Base-by-base conservation (phyloP, 768 basidiomycete species). In the Pholiota conissans region DNA sequence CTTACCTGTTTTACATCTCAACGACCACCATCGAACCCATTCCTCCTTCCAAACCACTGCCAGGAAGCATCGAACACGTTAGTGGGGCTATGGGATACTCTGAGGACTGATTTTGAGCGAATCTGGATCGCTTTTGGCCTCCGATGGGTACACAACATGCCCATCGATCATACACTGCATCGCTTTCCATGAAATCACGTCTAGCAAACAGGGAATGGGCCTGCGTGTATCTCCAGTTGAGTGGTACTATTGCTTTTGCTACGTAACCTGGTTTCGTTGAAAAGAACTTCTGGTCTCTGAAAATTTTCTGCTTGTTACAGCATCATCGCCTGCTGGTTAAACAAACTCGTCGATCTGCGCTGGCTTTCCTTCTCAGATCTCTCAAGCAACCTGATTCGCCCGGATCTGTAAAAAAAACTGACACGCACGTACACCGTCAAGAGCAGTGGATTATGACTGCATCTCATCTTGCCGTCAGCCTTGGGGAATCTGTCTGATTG, bases 21-120 rank as follows among this genome's bases (percentile, higher is more conserved):
- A 62, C 57, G 45, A 18, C 45, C 47, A 56, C 50, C 57, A 56
- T 56, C 61, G 55, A 55, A 58, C 55, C 35, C 53, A 51, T 27
- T 49, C 49, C 48, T 29, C 40, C 40, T 22, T 27, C 24, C 51
- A 56, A 59, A 56, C 45, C 11, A n/a, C 52, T 18, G 7, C 14
- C 14, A 16, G 7, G 22, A 37, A 37, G 34, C 34, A 45, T 45
- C 42, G 42, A 18, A 45, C 8, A 45, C 7, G 20, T 18, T 24
- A 8, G 24, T 13, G 11, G 9, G 7, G 9, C 1, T 20, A 18
- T 10, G 5, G 10, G 24, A 20, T 42, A 18, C 3, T 1, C 42
- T 24, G 0, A 45, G 42, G 11, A 18, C 14, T 1, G n/a, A n/a
- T 14, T 18, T 45, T 22, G 13, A 22, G 22, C 22, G 20, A 24